Evolutionary conservation across 1,139 yeast genomes (phyloP), one percentile per base, ranked within the genome.

Genomic region (Williopsis jadinii): DNA sequence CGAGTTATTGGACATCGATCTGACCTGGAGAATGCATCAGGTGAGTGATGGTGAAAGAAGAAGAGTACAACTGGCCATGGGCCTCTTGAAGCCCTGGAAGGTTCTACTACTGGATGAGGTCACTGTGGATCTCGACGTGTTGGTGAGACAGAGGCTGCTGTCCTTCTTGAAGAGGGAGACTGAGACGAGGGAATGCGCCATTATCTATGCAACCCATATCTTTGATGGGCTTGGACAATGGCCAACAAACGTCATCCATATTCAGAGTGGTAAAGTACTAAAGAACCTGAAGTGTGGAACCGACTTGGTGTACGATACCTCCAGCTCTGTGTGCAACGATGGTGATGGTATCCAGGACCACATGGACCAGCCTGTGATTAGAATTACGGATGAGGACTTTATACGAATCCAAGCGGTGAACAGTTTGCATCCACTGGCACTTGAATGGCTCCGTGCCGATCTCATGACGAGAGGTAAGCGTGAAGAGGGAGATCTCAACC

Each of bases 41-140:
- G 81, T 90, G 36, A 83, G 95, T 38, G 98, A 92, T 61, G 98
- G 98, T 28, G 97, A 92, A 60, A 74, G 97, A 47, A 72, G 98
- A 51, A 69, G 98, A 43, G 97, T 92, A 2, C 98, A 92, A 58
- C 67, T 92, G 46, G 87, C 83, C 33, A 88, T 92, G 95, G 98
- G 98, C 1, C 68, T 92, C 41, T 64, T 90, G 48, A 80, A 84
- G 53, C 97, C 97, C 5, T 92, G 97, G 95, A 78, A 76, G 45
- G 71, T 88, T 19, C 64, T 92, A 30, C 66, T 92, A 19, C 67
- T 92, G 37, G 98, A 92, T 60, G 98, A 92, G 60, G 97, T 92
- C 28, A 92, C 98, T 0, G 95, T 92, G 26, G 98, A 92, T 59
- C 70, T 92, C 51, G 98, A 92, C 58, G 98, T 92, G 14, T 73